Evolutionary conservation across 75 land plant species (phyloP).

Genomic region (Selaginella tamariscina): DNA sequence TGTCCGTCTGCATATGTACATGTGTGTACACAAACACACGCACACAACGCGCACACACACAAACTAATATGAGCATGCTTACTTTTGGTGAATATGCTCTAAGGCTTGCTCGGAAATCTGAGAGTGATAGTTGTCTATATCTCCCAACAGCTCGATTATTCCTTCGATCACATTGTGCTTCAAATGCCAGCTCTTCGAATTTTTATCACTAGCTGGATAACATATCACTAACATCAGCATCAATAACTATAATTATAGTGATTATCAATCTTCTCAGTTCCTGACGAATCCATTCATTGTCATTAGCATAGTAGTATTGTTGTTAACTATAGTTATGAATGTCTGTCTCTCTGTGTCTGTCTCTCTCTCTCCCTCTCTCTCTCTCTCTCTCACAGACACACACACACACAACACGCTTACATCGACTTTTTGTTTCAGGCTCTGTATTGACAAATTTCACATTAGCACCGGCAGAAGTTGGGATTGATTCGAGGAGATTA

Average conservation of each 20-base stretch:
- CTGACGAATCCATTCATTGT: too few species aligned
- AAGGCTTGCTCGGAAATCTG: conserved; percentile 97
- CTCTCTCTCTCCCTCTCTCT: too few species aligned
- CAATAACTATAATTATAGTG: not conserved
- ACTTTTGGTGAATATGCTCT: conserved; percentile 99
- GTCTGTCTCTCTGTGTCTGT: too few species aligned
- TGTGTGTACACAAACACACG: too few species aligned
- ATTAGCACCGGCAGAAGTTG: conserved; percentile 36
- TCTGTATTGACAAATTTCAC: conserved; percentile 51
- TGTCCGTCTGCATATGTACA: too few species aligned
- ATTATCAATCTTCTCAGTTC: too few species aligned
- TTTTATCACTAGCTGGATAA: conserved; percentile 74
- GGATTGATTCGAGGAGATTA: conserved; percentile 75
- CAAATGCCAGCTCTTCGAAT: conserved; percentile 54
- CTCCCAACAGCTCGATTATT: conserved; percentile 76
- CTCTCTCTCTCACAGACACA: too few species aligned
- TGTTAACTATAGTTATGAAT: too few species aligned
- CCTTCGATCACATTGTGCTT: conserved; percentile 97
- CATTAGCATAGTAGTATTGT: too few species aligned
- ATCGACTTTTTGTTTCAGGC: conserved; percentile 84
- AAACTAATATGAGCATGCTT: too few species aligned
- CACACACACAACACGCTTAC: conserved; percentile 30
- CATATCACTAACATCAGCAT: not conserved
- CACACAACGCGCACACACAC: too few species aligned
- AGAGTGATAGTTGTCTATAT: conserved; percentile 80